Evolutionary conservation across 2,329 filamentous ascomycete species (phyloP).

Genomic region (Alternaria ethzedia): DNA sequence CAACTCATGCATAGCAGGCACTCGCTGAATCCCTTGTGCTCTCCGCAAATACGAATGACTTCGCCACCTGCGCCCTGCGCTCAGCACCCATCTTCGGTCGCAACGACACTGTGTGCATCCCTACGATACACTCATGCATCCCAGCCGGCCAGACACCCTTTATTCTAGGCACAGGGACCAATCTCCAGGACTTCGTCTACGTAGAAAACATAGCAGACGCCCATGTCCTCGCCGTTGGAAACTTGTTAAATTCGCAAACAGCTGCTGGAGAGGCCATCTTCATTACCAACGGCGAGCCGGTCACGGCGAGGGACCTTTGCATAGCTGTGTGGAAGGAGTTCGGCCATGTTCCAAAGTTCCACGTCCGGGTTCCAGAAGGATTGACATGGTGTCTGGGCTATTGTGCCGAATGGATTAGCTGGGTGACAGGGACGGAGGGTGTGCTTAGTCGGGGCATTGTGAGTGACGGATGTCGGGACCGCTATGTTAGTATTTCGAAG

Average conservation of each 20-base stretch:
- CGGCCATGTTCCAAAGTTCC: constrained; percentile 58
- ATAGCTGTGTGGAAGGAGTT: constrained; percentile 75
- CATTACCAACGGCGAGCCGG: constrained; percentile 85
- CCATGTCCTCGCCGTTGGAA: constrained; percentile 79
- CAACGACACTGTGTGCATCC: constrained; percentile 78
- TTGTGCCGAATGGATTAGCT: constrained; percentile 56
- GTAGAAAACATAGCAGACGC: constrained; percentile 75
- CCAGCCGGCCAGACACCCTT: constrained; percentile 72
- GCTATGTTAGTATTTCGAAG: constrained; percentile 62
- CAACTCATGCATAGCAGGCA: constrained; percentile 56
- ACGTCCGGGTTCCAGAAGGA: constrained; percentile 56
- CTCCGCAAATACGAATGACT: constrained; percentile 69
- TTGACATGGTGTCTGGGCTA: constrained; percentile 58
- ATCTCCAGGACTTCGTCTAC: constrained; percentile 75
- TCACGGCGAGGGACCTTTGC: constrained; percentile 91
- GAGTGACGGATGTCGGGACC: constrained; percentile 59
- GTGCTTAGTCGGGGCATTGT: constrained; percentile 62
- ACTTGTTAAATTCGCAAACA: constrained; percentile 67
- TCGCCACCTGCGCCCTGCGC: constrained; percentile 82
- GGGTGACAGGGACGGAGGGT: constrained; percentile 52
- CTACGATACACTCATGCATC: constrained; percentile 75
- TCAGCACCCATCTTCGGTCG: constrained; percentile 91
- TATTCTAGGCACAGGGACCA: constrained; percentile 78
- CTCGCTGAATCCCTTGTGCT: constrained; percentile 83
- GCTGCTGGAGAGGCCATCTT: constrained; percentile 83